Evolutionary conservation across 768 basidiomycete genomes (phyloP).

Genomic region (Pilatotrama ljubarskyi): DNA sequence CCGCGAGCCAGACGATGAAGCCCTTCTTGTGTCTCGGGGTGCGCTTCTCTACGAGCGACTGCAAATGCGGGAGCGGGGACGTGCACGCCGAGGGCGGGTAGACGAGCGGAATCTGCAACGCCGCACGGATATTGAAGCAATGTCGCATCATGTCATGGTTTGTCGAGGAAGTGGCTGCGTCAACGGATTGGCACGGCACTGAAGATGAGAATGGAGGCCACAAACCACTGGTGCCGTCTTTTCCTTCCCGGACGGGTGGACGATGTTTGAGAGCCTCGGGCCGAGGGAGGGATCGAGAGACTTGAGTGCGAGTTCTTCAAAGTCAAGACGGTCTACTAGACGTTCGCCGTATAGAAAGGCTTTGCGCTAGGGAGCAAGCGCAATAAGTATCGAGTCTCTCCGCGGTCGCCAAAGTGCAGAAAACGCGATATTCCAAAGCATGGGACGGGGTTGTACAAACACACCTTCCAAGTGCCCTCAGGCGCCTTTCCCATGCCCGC

Average conservation of each 20-base stretch:
- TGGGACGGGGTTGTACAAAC: conserved; percentile 25
- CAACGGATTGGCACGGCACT: conserved; percentile 22
- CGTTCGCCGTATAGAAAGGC: conserved; percentile 66
- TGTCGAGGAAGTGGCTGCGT: conserved; percentile 13
- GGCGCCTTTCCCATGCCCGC: conserved; percentile 64
- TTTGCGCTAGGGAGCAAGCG: conserved; percentile 48
- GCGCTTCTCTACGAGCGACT: conserved; percentile 50
- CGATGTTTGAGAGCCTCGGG: conserved; percentile 38
- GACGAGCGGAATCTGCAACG: conserved; percentile 54
- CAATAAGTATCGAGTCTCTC: no score
- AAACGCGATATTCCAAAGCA: no score
- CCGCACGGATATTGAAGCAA: neutral
- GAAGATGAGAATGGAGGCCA: neutral
- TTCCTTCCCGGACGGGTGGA: conserved; percentile 13
- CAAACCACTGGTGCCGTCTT: conserved; percentile 23
- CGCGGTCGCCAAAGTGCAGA: no score
- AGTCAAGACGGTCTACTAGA: conserved; percentile 70
- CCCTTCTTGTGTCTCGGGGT: conserved; percentile 66
- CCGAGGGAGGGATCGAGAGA: conserved; percentile 69
- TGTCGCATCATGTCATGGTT: neutral
- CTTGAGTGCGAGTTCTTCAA: conserved; percentile 78
- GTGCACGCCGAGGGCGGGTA: conserved; percentile 46
- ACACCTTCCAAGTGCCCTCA: conserved; percentile 72
- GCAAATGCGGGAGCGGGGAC: conserved; percentile 47
- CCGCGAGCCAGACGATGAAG: conserved; percentile 62